Evolutionary conservation across 2,329 filamentous ascomycete species (phyloP).

Genomic region (Dactylellina drechsleri): DNA sequence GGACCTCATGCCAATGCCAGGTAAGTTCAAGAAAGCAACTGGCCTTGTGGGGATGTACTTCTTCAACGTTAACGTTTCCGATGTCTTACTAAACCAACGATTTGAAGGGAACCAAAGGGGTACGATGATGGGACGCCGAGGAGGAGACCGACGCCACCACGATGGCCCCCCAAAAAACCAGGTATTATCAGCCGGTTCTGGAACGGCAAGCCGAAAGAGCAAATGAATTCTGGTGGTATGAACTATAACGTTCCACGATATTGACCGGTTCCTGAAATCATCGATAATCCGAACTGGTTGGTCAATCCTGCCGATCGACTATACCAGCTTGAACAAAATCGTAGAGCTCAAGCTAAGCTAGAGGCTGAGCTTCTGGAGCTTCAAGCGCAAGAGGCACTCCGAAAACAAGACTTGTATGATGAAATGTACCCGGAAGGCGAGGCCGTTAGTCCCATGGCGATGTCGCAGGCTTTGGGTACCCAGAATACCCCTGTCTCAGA

Average conservation of each 20-base stretch:
- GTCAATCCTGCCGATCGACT: constrained; percentile 11
- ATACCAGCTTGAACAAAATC: not conserved
- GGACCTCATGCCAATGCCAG: constrained; percentile 6
- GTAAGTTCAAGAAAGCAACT: constrained; percentile 14
- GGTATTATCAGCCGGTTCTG: not conserved
- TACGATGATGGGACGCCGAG: not conserved
- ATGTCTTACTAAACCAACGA: constrained; percentile 7
- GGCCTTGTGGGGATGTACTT: constrained; percentile 13
- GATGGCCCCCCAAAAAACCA: not conserved
- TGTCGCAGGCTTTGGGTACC: too few species aligned
- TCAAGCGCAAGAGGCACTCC: not conserved
- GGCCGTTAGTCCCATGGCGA: too few species aligned
- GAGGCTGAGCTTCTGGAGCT: not conserved
- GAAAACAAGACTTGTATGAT: constrained; percentile 13
- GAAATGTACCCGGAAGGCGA: constrained; percentile 12
- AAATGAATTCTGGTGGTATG: constrained; percentile 1
- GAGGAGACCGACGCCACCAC: not conserved
- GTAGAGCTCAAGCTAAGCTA: not conserved
- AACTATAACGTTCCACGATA: not conserved
- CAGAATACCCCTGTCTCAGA: too few species aligned
- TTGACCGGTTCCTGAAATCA: not conserved
- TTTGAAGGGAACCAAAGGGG: not conserved
- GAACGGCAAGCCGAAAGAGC: not conserved
- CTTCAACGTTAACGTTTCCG: constrained; percentile 12
- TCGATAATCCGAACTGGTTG: constrained; percentile 20